phyloP scores from a whole-genome alignment of 192 early-diverging fungal species.

The Chytriomyces sp. region DNA sequence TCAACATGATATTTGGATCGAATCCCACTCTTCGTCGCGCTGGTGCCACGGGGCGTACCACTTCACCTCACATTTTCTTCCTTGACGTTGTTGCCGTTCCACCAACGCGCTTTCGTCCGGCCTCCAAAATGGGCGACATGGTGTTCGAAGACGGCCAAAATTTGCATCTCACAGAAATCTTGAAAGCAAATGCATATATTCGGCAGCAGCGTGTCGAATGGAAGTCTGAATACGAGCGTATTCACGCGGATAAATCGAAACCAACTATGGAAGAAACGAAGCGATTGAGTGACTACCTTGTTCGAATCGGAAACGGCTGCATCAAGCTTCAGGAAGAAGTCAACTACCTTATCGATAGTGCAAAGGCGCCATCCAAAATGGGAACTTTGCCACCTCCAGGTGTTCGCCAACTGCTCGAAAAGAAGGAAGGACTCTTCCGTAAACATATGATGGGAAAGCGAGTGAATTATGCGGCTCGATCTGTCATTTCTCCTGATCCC shows the following conservation, averaged over 20 bases:
- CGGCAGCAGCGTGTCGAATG: constrained; percentile 31
- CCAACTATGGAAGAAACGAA: constrained; percentile 10
- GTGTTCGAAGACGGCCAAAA: constrained; percentile 96
- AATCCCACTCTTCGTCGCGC: constrained; percentile 5
- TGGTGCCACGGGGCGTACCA: constrained; percentile 38
- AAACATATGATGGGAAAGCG: constrained; percentile 99
- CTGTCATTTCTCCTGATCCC: constrained; percentile 97
- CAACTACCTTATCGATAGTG: constrained; percentile 92
- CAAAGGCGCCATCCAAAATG: constrained; percentile 76
- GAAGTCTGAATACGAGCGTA: constrained; percentile 24
- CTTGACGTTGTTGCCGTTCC: constrained; percentile 88
- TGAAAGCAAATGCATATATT: constrained; percentile 77
- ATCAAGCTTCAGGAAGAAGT: constrained; percentile 87
- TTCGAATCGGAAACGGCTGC: constrained; percentile 61
- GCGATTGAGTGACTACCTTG: constrained; percentile 38
- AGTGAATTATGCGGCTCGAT: constrained; percentile 98
- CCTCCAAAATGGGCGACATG: constrained; percentile 87
- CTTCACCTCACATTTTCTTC: constrained; percentile 87
- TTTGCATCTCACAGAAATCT: constrained; percentile 79
- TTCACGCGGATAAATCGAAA: constrained; percentile 9
- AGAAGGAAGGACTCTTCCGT: constrained; percentile 99
- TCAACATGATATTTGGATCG: constrained; percentile 81
- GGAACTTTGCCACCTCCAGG: constrained; percentile 82
- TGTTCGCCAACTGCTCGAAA: constrained; percentile 94
- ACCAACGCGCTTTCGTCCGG: constrained; percentile 92